A percentile compares a stretch with the other conserved stretches of the same genome.
These are phyloP conservation scores for Glebionis coronaria DNA, from an alignment of 129 eudicot genomes.

Conservation along the genomic window DNA sequence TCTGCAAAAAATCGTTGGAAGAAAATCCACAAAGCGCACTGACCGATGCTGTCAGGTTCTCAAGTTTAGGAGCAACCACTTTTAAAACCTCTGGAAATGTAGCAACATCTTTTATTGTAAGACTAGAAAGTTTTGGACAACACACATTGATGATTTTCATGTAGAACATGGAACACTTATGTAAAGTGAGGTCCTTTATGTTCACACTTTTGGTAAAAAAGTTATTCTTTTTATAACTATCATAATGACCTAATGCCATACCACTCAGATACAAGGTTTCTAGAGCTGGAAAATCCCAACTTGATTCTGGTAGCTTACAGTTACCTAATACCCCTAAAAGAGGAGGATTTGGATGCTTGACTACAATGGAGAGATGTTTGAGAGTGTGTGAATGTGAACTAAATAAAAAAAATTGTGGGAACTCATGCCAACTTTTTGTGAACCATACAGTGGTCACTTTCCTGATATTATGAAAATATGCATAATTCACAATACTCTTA, in stretches of 20 bases:
- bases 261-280: slow-evolving; percentile 6
- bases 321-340: too few species aligned
- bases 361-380: slow-evolving; percentile 6
- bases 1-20: not conserved
- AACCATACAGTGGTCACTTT: not conserved
- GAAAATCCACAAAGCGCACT: too few species aligned
- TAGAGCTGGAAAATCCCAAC: slow-evolving; percentile 19
- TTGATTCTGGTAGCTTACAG: not conserved
- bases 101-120: slow-evolving; percentile 1
- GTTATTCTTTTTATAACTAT: not conserved
- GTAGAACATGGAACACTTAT: not conserved
- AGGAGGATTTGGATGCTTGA: not conserved
- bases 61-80: slow-evolving; percentile 20
- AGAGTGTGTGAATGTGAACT: slow-evolving; percentile 1
- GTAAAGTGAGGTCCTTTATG: slow-evolving; percentile 7
- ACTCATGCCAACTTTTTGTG: not conserved
- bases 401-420: slow-evolving; percentile 8
- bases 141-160: not conserved
- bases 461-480: slow-evolving; percentile 8
- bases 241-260: not conserved
- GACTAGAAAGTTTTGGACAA: not conserved
- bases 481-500: slow-evolving; percentile 1
- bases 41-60: slow-evolving; percentile 5
- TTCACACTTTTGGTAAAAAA: slow-evolving; percentile 9
- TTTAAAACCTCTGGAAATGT: not conserved